Evolutionary conservation across 202 grass and related monocot genomes (phyloP).

Genomic region (Alloteropsis angusta): DNA sequence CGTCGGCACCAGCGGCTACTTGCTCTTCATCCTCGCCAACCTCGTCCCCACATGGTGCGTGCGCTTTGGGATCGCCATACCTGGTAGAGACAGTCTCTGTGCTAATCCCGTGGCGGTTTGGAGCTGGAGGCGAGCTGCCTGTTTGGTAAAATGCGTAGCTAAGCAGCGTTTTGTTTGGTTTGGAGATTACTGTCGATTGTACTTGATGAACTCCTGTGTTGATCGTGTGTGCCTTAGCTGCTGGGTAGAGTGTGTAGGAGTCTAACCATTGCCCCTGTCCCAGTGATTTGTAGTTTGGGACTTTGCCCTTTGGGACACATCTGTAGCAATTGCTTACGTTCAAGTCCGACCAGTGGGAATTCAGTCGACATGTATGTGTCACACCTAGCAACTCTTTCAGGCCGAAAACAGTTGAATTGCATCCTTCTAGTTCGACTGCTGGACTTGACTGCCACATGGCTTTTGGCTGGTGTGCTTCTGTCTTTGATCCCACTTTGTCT

Average conservation of each 20-base stretch:
- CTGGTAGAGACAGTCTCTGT: background rate
- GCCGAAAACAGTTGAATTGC: background rate
- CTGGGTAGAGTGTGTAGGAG: background rate
- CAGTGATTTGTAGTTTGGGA: background rate
- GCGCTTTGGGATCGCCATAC: background rate
- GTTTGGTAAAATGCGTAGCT: background rate
- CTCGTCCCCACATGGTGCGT: slow-evolving; percentile 72
- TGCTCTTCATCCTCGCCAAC: slow-evolving; percentile 84
- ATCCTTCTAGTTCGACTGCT: background rate
- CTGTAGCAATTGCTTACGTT: background rate
- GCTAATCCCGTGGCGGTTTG: background rate
- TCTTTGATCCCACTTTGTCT: background rate
- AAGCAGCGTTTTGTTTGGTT: background rate
- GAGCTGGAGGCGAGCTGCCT: background rate
- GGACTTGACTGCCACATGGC: no score
- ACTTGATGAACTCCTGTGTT: background rate
- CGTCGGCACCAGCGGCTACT: slow-evolving; percentile 62
- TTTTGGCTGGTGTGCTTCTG: background rate
- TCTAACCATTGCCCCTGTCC: background rate
- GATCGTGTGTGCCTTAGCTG: background rate
- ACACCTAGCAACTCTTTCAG: background rate
- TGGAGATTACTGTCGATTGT: background rate
- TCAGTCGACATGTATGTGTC: background rate
- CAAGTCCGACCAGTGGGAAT: background rate
- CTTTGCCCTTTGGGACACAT: background rate